These are phyloP conservation scores for Colletotrichum noveboracense DNA, from an alignment of 2,329 filamentous ascomycete species.

Conservation along the genomic window DNA sequence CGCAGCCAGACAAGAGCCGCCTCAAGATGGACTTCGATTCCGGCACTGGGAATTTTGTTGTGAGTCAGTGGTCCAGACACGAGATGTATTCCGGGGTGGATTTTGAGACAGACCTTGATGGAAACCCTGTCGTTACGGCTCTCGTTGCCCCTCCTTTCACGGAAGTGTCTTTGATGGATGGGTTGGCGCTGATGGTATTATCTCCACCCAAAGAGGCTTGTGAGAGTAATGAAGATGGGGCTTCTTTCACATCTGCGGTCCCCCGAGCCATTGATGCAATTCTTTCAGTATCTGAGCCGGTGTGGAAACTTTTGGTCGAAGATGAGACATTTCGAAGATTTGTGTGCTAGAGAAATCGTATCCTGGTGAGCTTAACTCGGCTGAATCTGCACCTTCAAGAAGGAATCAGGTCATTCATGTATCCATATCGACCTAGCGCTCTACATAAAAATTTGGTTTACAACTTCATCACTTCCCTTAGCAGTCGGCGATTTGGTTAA, in stretches of 20 bases:
- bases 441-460: neutral
- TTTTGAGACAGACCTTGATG: accelerated
- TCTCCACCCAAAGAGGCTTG: accelerated
- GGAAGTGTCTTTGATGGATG: neutral
- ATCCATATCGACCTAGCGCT: accelerated
- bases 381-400: accelerated
- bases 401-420: neutral
- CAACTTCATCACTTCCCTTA: accelerated
- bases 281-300: neutral
- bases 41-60: neutral
- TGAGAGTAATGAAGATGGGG: neutral
- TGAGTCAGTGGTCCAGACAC: neutral
- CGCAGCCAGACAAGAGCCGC: neutral
- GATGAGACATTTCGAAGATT: neutral
- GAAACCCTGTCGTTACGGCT: accelerated
- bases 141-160: neutral
- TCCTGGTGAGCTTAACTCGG: neutral
- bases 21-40: neutral
- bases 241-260: accelerated
- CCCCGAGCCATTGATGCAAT: neutral
- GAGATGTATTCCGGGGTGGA: neutral
- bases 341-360: accelerated
- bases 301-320: accelerated
- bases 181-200: neutral
- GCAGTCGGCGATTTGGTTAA: neutral